Base-by-base conservation (phyloP, 2,329 filamentous ascomycete species). In the Shiraia sp. region DNA sequence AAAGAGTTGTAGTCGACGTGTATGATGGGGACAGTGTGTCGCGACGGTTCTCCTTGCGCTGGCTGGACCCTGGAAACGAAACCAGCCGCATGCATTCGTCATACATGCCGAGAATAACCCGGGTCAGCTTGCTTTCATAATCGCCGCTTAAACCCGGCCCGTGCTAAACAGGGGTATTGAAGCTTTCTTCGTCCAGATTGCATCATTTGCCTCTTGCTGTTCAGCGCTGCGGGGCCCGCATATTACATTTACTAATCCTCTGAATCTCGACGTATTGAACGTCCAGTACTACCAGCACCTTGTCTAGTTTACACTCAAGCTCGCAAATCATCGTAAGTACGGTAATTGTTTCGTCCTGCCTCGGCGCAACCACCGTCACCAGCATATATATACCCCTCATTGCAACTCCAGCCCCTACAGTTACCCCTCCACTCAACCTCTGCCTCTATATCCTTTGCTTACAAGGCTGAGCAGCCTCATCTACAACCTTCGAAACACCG, bases 201-300 rank as follows among this genome's bases (percentile, higher is more conserved):
- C 63, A 66, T 67, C 63, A 68, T 67, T 43, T 40, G 31, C 34
- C 32, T 31, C 40, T 34, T 32, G 46, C 44, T 38, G 32, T 35
- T 34, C n/a, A n/a, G 42, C 42, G 48, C 55, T 57, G 61, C 53
- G 61, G 60, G 60, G 63, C 55, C 57, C 57, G 59, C 52, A 52
- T 39, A 42, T 48, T 33, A 33, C 29, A 34, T 49, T 48, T 36
- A 54, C 46, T 45, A 46, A 55, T 53, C 39, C 19, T 33, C 24
- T 14, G 10, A 19, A 14, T 35, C 10, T 35, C 31, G 16, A 28
- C 25, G 33, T 22, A 22, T 22, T 22, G 29, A 25, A 32, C 32
- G 49, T 36, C 23, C 36, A 25, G 25, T 23, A 41, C 29, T 32
- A 31, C 14, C 36, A 15, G 32, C n/a, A 29, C 32, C 31, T 15